A percentile compares a stretch with the other conserved stretches of the same genome.
phyloP scores from a whole-genome alignment of 2,329 filamentous ascomycete species.

The Fusarium humuli region DNA sequence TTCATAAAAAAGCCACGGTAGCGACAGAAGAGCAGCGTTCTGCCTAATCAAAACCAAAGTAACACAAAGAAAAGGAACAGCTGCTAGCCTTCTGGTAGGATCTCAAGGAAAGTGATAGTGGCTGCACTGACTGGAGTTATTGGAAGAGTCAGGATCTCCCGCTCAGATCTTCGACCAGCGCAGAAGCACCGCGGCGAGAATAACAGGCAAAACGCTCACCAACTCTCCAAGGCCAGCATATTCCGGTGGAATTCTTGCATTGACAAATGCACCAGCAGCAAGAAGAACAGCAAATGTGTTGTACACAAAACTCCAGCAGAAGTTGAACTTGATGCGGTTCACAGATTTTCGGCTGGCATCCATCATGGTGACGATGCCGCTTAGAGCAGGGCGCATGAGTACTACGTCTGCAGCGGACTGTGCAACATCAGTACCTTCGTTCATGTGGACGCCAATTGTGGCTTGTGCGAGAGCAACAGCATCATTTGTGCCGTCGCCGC shows the following conservation, averaged over 20 bases:
- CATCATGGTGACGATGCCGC: slow-evolving; percentile 68
- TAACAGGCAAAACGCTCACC: slow-evolving; percentile 78
- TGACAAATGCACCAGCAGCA: slow-evolving; percentile 73
- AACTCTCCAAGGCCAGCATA: slow-evolving; percentile 79
- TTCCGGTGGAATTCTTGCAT: slow-evolving; percentile 63
- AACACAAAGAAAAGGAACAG: neutral
- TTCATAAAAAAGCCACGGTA: slow-evolving; percentile 2
- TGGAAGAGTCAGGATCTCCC: neutral
- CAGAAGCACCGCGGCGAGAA: slow-evolving; percentile 52
- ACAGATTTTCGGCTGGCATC: slow-evolving; percentile 61
- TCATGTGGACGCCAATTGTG: slow-evolving; percentile 77
- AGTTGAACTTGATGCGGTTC: slow-evolving; percentile 72
- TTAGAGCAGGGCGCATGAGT: slow-evolving; percentile 68
- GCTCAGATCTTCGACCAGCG: slow-evolving; percentile 44
- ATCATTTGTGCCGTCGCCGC: slow-evolving; percentile 84
- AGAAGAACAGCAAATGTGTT: slow-evolving; percentile 76
- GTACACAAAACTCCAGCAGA: slow-evolving; percentile 76
- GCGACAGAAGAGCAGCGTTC: slow-evolving; percentile 24
- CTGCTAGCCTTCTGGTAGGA: neutral
- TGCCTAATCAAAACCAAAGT: slow-evolving; percentile 9
- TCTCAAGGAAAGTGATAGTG: slow-evolving; percentile 14
- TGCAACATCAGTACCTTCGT: slow-evolving; percentile 71
- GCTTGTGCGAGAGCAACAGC: slow-evolving; percentile 78
- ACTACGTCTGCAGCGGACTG: slow-evolving; percentile 76
- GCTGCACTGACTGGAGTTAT: neutral